Evolutionary conservation across 2,329 filamentous ascomycete species (phyloP).

Genomic region (Diatrype stigma): DNA sequence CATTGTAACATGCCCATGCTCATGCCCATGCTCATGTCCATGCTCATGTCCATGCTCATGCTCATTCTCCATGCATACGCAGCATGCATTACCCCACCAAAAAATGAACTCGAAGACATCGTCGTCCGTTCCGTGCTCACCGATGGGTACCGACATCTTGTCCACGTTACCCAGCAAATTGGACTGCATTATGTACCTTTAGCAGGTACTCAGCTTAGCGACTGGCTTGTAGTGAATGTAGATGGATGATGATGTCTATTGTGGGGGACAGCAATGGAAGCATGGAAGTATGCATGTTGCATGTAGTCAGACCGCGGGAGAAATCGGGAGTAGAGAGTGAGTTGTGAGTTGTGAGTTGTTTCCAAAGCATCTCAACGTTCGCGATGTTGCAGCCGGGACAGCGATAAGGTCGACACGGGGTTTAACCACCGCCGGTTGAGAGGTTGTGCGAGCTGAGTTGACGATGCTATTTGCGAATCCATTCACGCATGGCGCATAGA

Average conservation of each 20-base stretch:
- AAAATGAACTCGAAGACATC: conserved; percentile 8
- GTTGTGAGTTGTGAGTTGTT: neutral
- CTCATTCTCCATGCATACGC: neutral
- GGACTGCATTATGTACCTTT: conserved; percentile 1
- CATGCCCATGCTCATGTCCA: neutral
- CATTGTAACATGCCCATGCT: neutral
- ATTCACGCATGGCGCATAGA: neutral
- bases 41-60: neutral
- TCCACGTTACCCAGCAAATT: conserved; percentile 18
- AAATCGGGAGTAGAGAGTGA: neutral
- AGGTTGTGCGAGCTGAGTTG: conserved; percentile 1
- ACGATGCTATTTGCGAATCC: conserved; percentile 6
- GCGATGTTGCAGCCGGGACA: neutral
- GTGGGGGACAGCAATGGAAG: neutral
- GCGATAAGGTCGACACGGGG: neutral
- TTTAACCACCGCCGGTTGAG: neutral
- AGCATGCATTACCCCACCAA: conserved; percentile 4
- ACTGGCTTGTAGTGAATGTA: no score
- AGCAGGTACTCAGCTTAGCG: neutral
- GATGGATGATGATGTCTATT: no score
- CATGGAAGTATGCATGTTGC: neutral
- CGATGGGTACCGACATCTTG: conserved; percentile 21
- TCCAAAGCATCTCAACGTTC: neutral
- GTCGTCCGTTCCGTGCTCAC: conserved; percentile 19
- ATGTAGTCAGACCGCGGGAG: neutral